Evolutionary conservation across 805 yeast genomes (phyloP).

Genomic region (Pichia rugopelliculosa): DNA sequence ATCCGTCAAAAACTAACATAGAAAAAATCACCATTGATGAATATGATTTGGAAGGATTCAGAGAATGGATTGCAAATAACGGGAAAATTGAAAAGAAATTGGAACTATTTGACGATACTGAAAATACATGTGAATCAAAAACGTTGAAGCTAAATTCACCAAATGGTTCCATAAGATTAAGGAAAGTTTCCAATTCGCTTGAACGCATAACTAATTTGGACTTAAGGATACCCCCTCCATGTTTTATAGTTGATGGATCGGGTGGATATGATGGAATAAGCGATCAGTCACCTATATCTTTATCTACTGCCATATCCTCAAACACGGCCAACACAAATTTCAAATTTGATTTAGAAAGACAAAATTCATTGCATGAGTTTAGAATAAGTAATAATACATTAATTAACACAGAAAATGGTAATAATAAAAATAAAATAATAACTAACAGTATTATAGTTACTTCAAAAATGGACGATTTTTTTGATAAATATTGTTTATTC

Average conservation of each 20-base stretch:
- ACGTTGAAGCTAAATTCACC: not conserved
- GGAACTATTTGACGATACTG: not conserved
- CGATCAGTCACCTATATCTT: not conserved
- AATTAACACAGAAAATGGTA: not conserved
- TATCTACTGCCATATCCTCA: not conserved
- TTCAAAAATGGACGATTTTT: not conserved
- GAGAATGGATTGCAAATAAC: not conserved
- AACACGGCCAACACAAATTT: not conserved
- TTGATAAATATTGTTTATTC: conserved; percentile 4
- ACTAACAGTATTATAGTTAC: not conserved
- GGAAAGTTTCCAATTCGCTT: not conserved
- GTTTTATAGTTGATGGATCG: not conserved
- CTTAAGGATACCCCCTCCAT: not conserved
- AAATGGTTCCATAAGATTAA: not conserved
- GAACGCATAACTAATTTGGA: not conserved
- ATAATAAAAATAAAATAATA: not conserved
- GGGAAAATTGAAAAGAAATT: not conserved
- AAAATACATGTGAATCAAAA: not conserved
- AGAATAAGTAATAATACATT: not conserved
- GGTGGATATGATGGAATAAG: not conserved
- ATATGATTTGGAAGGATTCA: not conserved
- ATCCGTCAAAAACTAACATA: not conserved
- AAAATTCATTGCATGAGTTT: not conserved
- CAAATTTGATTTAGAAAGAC: not conserved
- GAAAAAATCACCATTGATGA: not conserved